These are phyloP conservation scores for Metschnikowia baotianmanensis DNA, from an alignment of 805 yeast species.

Conservation along the genomic window DNA sequence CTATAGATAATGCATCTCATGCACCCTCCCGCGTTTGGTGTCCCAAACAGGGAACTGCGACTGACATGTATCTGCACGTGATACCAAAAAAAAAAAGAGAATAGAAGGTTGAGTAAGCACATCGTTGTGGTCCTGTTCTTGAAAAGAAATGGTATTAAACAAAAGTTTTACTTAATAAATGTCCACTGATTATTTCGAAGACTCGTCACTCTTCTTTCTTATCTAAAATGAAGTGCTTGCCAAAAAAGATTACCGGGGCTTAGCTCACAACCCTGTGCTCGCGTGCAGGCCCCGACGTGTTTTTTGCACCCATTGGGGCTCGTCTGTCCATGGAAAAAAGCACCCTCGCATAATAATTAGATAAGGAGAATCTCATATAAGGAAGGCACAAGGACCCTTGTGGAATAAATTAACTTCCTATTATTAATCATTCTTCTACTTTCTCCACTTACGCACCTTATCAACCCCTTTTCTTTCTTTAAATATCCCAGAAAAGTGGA, in stretches of 20 bases:
- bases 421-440: too few species aligned
- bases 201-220: too few species aligned
- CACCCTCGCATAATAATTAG: conserved; percentile 7
- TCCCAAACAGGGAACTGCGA: conserved; percentile 7
- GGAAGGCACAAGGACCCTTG: neutral
- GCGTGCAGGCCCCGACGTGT: conserved; percentile 12
- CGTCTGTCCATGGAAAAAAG: conserved; percentile 4
- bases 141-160: too few species aligned
- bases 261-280: neutral
- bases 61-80: too few species aligned
- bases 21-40: conserved; percentile 10
- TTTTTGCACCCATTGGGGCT: conserved; percentile 22
- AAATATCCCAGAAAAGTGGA: too few species aligned
- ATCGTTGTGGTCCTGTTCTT: too few species aligned
- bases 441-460: too few species aligned
- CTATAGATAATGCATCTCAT: conserved; percentile 5
- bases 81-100: neutral
- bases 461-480: neutral
- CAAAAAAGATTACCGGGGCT: neutral
- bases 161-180: too few species aligned
- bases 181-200: too few species aligned
- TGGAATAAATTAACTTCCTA: too few species aligned
- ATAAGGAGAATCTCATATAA: conserved; percentile 1
- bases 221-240: too few species aligned
- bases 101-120: neutral